Evolutionary conservation across 805 yeast genomes (phyloP), one percentile per base, ranked within the genome.

Genomic region (Metschnikowia rubicola): DNA sequence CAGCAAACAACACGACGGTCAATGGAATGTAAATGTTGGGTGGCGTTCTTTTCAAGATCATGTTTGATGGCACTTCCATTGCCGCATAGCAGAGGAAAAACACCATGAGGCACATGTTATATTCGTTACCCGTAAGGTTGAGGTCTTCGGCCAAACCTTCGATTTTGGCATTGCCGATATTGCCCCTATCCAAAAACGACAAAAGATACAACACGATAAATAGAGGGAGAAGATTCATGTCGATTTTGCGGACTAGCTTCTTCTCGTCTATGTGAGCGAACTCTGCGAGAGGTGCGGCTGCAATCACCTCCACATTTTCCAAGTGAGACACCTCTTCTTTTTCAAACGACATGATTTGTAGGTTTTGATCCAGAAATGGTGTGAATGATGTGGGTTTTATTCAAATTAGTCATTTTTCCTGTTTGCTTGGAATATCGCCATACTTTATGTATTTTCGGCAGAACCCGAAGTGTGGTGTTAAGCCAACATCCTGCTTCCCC

Each of bases 121-220:
- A 85, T 57, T 85, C 83, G 54, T 74, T 73, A 8, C 84, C 84
- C 2, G 64, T 62, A 36, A 88, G 68, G 15, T 72, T 57, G 32
- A 88, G 64, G 47, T 81, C 86, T 1, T 58, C 64, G 17, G 73
- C 73, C 71, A 88, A 70, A 10, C 89, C 89, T 59, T 86, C 86
- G 46, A 84, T 77, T 50, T 81, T 81, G 8, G 96, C 95, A 64
- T 88, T 87, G 30, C 91, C 81, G 51, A 88, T 85, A 63, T 88
- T 88, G 48, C 87, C 91, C 63, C 95, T 74, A 63, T 88, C 95
- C 59, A 88, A 67, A 60, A 87, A 88, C 1, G 92, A 84, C 51
- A 87, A 74, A 63, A 88, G 80, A 59, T 88, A 88, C 38, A 88
- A 70, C 29, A 86, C 58, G 59, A 89, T 80, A 54, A 88, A 84